A percentile compares a stretch with the other conserved stretches of the same genome.
These are phyloP conservation scores for Omphalotus guepiniiformis DNA, from an alignment of 768 basidiomycete genomes.

Conservation along the genomic window DNA sequence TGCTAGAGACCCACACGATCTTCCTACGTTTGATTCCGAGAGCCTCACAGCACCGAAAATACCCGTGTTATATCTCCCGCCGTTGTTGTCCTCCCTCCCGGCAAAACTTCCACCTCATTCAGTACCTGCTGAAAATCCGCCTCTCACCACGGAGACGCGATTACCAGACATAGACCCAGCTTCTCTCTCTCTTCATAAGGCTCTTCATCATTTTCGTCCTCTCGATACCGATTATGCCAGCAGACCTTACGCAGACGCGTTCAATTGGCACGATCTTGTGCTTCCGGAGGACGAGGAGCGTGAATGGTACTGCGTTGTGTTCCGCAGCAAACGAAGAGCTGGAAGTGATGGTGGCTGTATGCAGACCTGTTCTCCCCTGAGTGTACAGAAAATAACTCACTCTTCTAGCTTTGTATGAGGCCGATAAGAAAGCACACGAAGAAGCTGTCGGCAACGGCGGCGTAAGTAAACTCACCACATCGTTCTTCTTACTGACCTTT, in stretches of 20 bases:
- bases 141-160: constrained; percentile 63
- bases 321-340: constrained; percentile 70
- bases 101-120: constrained; percentile 27
- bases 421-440: constrained; percentile 85
- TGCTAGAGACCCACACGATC: constrained; percentile 48
- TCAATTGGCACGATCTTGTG: constrained; percentile 79
- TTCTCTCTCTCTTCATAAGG: constrained; percentile 81
- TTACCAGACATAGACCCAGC: constrained; percentile 84
- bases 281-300: constrained; percentile 70
- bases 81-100: constrained; percentile 76
- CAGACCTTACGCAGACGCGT: constrained; percentile 65
- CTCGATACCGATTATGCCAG: constrained; percentile 55
- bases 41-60: constrained; percentile 30
- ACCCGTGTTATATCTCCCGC: constrained; percentile 78
- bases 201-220: constrained; percentile 74
- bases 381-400: neutral
- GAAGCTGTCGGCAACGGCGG: constrained; percentile 89
- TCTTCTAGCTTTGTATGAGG: constrained; percentile 74
- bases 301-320: constrained; percentile 92
- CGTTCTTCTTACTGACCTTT: constrained; percentile 9
- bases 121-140: constrained; percentile 30
- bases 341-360: constrained; percentile 67
- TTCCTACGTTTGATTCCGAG: constrained; percentile 46
- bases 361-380: constrained; percentile 23
- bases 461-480: constrained; percentile 36